Evolutionary conservation across 78 protist species (phyloP), one percentile per base, ranked within the genome.

Genomic region (Mastigamoeba balamuthi): DNA sequence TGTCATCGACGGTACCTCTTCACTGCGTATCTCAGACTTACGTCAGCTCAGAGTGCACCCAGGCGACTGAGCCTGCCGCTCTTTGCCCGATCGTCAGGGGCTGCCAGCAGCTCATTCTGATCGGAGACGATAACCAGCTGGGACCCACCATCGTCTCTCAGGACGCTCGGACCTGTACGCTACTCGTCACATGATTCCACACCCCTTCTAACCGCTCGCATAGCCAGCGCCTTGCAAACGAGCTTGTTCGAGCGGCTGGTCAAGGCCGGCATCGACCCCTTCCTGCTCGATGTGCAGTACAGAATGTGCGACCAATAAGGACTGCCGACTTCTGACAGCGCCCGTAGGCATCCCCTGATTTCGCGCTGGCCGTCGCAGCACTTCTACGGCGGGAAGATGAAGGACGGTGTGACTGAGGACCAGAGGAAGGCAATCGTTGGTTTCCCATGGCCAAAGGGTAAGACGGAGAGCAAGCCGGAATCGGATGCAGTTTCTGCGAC

Each of bases 341-440:
- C n/a, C n/a, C n/a, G n/a, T n/a, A n/a, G n/a, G 87, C 87, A 82
- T 40, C 87, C 87, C 2, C 33, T 1, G 30, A 64, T 82, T 70
- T n/a, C 72, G 9, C 35, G 40, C 30, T 69, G 66, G 35, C 87
- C 87, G 1, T 4, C 70, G 30, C 6, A 1, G 7, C 73, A 17
- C 44, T 82, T 82, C 65, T 82, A 82, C 66, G 74, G 27, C 10
- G 77, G 77, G 27, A 42, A 29, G 37, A 33, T 74, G 4, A 48
- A 58, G 67, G 17, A 78, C 67, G 83, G 83, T 4, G 83, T 79
- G 29, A 17, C 17, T 1, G 25, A n/a, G 25, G 6, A 39, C 9
- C 76, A 77, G 6, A 2, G 81, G 40, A 6, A 3, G 3, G 30
- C 33, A 71, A 17, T 48, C 17, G 17, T 25, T 25, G 58, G 58